Conservation (phyloP, 108 stramenopile species). For the Stephanodiscus minutulus region DNA sequence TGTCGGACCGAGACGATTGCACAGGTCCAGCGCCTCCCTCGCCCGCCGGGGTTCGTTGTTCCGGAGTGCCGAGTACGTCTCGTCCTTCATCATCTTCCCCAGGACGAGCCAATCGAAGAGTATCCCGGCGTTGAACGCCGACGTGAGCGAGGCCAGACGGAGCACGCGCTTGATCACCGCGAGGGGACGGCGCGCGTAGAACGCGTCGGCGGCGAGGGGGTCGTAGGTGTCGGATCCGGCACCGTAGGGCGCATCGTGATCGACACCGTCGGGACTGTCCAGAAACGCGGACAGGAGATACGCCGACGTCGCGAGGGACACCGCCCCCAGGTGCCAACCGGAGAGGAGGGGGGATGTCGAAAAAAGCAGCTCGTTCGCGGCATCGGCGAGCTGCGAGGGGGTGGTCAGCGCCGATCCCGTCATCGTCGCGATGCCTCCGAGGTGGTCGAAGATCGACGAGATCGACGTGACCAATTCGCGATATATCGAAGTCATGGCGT, state of each 20-base stretch:
- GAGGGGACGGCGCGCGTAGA: slow-evolving; percentile 59
- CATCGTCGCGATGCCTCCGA: too few relatives aligned
- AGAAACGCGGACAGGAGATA: slow-evolving; percentile 29
- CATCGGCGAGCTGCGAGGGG: background rate
- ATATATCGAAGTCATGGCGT: too few relatives aligned
- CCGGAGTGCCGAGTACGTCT: slow-evolving; percentile 64
- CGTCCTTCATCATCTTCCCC: slow-evolving; percentile 64
- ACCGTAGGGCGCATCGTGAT: slow-evolving; percentile 58
- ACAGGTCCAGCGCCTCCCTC: slow-evolving; percentile 59
- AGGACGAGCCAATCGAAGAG: slow-evolving; percentile 76
- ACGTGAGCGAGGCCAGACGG: slow-evolving; percentile 54
- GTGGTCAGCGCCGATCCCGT: too few relatives aligned
- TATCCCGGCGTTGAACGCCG: slow-evolving; percentile 67
- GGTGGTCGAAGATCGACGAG: too few relatives aligned
- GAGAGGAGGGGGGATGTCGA: slow-evolving; percentile 5
- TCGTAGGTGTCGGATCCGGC: slow-evolving; percentile 64
- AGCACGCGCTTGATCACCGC: slow-evolving; percentile 64
- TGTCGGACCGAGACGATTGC: slow-evolving; percentile 81
- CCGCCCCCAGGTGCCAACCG: slow-evolving; percentile 52
- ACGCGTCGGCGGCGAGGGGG: slow-evolving; percentile 52
- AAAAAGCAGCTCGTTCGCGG: background rate
- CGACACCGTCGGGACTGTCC: slow-evolving; percentile 50
- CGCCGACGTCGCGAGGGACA: slow-evolving; percentile 28
- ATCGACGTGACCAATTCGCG: too few relatives aligned
- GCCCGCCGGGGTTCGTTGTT: slow-evolving; percentile 75